phyloP scores from a whole-genome alignment of 768 basidiomycete genomes.

The Russula brevipes region DNA sequence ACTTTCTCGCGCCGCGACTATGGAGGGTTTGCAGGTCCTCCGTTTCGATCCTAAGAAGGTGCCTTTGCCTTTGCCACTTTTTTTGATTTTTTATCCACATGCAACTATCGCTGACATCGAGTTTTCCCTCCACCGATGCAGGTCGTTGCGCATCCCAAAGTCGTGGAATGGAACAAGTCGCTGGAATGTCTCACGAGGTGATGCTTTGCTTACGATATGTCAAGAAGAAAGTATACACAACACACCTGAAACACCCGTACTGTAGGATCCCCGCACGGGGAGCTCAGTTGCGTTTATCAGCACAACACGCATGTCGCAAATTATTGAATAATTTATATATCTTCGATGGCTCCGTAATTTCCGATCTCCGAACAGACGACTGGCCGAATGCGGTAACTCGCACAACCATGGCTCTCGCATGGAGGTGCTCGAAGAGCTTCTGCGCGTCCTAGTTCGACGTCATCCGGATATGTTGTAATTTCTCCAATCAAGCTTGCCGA shows the following conservation, averaged over 20 bases:
- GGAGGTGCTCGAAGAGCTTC: no score
- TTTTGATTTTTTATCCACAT: not conserved
- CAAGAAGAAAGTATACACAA: not conserved
- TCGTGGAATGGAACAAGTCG: slow-evolving; percentile 41
- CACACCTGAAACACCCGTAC: not conserved
- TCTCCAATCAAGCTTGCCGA: no score
- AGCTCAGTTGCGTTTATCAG: not conserved
- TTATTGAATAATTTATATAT: slow-evolving; percentile 15
- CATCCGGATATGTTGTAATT: no score
- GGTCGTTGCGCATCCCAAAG: slow-evolving; percentile 43
- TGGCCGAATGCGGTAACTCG: not conserved
- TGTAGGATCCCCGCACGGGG: not conserved
- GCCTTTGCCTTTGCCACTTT: not conserved
- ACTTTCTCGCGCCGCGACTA: slow-evolving; percentile 47
- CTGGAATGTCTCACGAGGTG: slow-evolving; percentile 20
- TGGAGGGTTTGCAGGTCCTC: slow-evolving; percentile 51
- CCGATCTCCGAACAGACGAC: no score
- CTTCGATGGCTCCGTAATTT: not conserved
- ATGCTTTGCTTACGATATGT: not conserved
- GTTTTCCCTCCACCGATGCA: slow-evolving; percentile 17
- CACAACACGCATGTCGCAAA: slow-evolving; percentile 1
- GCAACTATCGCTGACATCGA: not conserved
- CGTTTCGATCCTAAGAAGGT: slow-evolving; percentile 51
- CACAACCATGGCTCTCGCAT: not conserved
- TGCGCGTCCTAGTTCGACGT: no score